Percentiles rank a stretch among this genome's conserved stretches.
Evolutionary conservation across 1,284 basidiomycete genomes (phyloP).

Genomic region (Naganishia albida): DNA sequence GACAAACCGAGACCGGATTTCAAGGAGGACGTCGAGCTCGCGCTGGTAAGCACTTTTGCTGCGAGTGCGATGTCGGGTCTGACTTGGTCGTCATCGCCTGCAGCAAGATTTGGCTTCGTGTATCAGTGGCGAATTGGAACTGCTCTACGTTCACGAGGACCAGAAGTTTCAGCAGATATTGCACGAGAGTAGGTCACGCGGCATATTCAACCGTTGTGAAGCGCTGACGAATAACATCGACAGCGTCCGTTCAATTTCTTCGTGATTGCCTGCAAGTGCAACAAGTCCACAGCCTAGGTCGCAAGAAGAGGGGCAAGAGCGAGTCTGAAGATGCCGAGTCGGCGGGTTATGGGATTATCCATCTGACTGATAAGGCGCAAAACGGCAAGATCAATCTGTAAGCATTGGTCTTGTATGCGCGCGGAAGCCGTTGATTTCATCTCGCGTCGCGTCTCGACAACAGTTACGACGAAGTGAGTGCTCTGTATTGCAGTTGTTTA

Average conservation of each 20-base stretch:
- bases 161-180: conserved; percentile 39
- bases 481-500: background rate
- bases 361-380: conserved; percentile 3
- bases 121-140: conserved; percentile 42
- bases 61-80: too few relatives aligned
- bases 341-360: background rate
- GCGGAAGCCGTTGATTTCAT: background rate
- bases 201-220: background rate
- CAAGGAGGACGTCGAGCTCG: conserved; percentile 29
- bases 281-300: conserved; percentile 10
- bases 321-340: background rate
- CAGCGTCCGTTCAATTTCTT: conserved; percentile 49
- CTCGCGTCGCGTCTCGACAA: background rate
- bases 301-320: conserved; percentile 35
- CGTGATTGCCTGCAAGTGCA: conserved; percentile 43
- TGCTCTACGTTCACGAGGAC: conserved; percentile 38
- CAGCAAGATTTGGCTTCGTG: conserved; percentile 40
- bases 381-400: conserved; percentile 39
- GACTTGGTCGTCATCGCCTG: background rate
- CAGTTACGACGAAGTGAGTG: conserved; percentile 23
- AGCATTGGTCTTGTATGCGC: background rate
- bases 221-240: background rate
- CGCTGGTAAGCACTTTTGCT: conserved; percentile 29
- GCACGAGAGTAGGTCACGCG: conserved; percentile 42
- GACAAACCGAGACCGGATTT: conserved; percentile 39